Evolutionary conservation across 164 flowering plant species (phyloP).

Genomic region (Buxus sempervirens): DNA sequence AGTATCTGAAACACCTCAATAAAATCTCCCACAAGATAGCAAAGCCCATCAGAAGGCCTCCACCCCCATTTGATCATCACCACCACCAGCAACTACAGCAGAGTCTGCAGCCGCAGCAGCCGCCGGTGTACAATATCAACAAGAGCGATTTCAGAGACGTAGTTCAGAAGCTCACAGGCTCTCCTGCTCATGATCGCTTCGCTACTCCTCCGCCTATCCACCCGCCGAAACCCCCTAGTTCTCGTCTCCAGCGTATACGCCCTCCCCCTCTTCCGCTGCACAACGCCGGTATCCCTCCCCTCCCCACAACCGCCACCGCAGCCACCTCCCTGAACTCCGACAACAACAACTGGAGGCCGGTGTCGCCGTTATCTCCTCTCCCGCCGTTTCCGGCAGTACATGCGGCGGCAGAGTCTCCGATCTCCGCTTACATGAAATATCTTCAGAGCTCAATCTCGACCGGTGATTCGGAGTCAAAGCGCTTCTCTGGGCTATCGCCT

Average conservation of each 20-base stretch:
- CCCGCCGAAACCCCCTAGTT: constrained; percentile 56
- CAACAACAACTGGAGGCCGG: background rate
- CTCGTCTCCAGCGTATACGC: constrained; percentile 87
- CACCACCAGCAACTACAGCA: constrained; percentile 15
- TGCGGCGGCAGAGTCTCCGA: constrained; percentile 87
- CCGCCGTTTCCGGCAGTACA: constrained; percentile 89
- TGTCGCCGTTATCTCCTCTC: constrained; percentile 61
- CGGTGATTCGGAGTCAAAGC: constrained; percentile 29
- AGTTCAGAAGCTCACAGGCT: constrained; percentile 77
- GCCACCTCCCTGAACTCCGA: background rate
- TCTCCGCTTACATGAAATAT: constrained; percentile 85
- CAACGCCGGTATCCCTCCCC: constrained; percentile 17
- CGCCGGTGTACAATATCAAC: constrained; percentile 75
- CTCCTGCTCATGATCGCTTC: constrained; percentile 56
- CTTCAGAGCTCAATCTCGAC: constrained; percentile 39
- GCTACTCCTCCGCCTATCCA: constrained; percentile 46
- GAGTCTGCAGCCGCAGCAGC: constrained; percentile 44
- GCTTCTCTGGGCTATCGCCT: constrained; percentile 35
- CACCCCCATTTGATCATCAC: background rate
- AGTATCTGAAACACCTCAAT: constrained; percentile 43
- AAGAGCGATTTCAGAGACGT: constrained; percentile 77
- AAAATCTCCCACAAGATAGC: constrained; percentile 64
- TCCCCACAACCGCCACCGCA: constrained; percentile 4
- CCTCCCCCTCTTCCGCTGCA: constrained; percentile 68
- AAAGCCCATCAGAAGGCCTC: constrained; percentile 30